Base-by-base conservation (phyloP, 805 yeast species). In the Wickerhamomyces canadensis region DNA sequence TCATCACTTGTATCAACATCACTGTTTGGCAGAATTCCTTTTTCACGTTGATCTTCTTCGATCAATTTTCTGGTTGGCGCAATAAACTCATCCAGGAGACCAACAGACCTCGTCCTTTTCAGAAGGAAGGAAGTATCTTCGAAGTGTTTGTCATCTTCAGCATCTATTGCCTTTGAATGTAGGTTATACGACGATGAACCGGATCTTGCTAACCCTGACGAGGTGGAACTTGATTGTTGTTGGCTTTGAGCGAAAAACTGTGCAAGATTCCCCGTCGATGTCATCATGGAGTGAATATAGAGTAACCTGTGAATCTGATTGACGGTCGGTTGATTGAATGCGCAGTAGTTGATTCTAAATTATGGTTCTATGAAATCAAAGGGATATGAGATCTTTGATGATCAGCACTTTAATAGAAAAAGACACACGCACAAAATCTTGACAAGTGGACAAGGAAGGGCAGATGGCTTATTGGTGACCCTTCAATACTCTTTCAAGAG, bases 91-190 rank as follows among this genome's bases (percentile, higher is more conserved):
- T 83, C 94, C 47, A 86, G 64, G 12, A 84, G 58, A 1, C 96
- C 95, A 70, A 86, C 67, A 7, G 93, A 82, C 51, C 93, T 71
- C 24, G 95, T 86, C 54, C 95, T 65, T 51, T 85, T 86, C 51
- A 86, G 64, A 50, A 78, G 78, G 57, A 82, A 86, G 4, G 91
- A 73, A 6, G 85, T 73, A 40, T 71, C 74, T 37, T 76, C 70
- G 52, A 86, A 85, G 50, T 82, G 83, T 34, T 73, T 77, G 41
- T 79, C 85, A 56, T 78, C 79, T 32, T 73, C 68, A 5, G 91
- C 88, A 43, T 80, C 84, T 16, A 84, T 75, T 3, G 77, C 77
- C 32, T 47, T 47, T 4, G 59, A 54, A 5, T 47, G 51, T 6
- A 44, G 34, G 29, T 40, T 49, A 21, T 45, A 42, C 1, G 43